Evolutionary conservation across 1,284 basidiomycete genomes (phyloP), one percentile per base, ranked within the genome.

Genomic region (Fistulinella staudtii): DNA sequence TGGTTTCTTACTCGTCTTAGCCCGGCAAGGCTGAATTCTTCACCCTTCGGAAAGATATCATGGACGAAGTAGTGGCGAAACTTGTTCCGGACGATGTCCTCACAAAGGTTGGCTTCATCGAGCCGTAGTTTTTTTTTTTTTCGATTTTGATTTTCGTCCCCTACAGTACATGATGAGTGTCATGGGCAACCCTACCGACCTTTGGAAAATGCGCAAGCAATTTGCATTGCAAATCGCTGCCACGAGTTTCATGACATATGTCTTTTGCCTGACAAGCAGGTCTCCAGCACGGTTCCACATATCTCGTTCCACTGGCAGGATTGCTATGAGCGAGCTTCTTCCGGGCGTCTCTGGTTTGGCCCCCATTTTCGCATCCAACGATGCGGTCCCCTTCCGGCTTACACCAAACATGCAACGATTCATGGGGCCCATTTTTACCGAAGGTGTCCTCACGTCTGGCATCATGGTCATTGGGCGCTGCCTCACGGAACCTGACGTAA

Each of bases 151-250:
- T 15, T 14, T 44, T 30, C 53, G 23, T 17, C 36, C 30, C n/a
- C 53, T 43, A 11, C 59, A 96, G 89, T 99, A 93, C 64, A 90
- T 99, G 84, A 76, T 84, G 35, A 80, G 80, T 39, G 87, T 86
- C 20, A 96, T 97, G 90, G 72, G 77, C 22, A 79, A 79, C 5
- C 84, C 95, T 2, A 81, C 82, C 47, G 93, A 96, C 55, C 75
- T 99, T 5, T 99, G 95, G 94, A 79, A 91, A 50, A 92, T 98
- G 82, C 83, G 96, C 52, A 99, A 97, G 72, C 93, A 97, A 66
- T 97, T 99, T 66, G 87, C 94, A 9, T 69, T 89, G 34, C 94
- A 99, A 63, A 76, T 92, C 34, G 92, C 96, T 0, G 78, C 90
- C 0, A 82, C 81, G 31, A 89, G 89, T 57, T 99, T 99, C 75